phyloP scores from a whole-genome alignment of 345 rosid species.

The Salix dunnii region DNA sequence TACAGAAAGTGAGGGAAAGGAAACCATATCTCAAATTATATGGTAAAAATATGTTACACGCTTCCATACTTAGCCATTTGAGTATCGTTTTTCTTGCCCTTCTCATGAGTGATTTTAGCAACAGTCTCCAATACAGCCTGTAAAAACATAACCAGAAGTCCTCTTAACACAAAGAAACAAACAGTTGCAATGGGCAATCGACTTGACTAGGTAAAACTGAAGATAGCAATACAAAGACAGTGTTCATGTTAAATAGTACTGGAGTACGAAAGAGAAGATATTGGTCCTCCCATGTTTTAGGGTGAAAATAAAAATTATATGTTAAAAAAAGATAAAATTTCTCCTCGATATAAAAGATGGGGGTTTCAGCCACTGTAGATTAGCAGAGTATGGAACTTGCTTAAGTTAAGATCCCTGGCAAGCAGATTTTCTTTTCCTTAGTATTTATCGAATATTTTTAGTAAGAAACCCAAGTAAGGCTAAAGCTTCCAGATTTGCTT shows the following conservation, averaged over 20 bases:
- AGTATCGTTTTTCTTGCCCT: conserved; percentile 75
- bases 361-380: not conserved
- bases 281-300: not conserved
- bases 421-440: not conserved
- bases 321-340: not conserved
- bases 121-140: conserved; percentile 96
- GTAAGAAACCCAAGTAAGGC: not conserved
- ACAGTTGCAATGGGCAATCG: not conserved
- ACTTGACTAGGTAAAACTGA: not conserved
- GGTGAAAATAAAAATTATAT: not conserved
- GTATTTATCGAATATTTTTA: not conserved
- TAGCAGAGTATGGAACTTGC: not conserved
- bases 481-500: not conserved
- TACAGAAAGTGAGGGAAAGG: not conserved
- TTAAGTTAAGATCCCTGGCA: not conserved
- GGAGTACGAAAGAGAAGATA: not conserved
- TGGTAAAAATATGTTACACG: not conserved
- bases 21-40: not conserved
- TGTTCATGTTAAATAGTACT: not conserved
- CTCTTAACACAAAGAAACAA: conserved; percentile 7
- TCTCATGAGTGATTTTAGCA: conserved; percentile 88
- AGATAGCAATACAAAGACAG: not conserved
- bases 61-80: conserved; percentile 59
- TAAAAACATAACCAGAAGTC: conserved; percentile 19
- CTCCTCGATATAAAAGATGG: not conserved